Conservation (phyloP, 2,329 filamentous ascomycete species). For the Pseudogymnoascus sp. region DNA sequence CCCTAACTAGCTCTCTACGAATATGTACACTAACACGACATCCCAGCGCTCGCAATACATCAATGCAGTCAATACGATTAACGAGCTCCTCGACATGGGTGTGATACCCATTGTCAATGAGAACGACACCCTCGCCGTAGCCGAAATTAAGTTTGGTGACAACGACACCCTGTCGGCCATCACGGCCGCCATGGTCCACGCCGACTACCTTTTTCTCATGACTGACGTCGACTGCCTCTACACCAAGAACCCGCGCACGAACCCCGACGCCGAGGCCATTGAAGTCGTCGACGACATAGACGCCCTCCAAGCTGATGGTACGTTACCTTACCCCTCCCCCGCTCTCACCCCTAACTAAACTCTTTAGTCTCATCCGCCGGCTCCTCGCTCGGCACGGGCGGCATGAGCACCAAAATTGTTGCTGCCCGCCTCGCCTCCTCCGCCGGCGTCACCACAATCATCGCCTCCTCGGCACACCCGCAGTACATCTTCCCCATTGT, state of each 20-base stretch:
- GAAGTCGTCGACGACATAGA: constrained; percentile 87
- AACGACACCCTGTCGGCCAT: constrained; percentile 97
- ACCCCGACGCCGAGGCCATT: constrained; percentile 81
- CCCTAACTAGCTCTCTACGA: constrained; percentile 3
- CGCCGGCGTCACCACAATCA: constrained; percentile 90
- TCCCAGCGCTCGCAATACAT: constrained; percentile 76
- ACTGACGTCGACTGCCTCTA: constrained; percentile 98
- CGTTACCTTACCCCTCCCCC: constrained; percentile 12
- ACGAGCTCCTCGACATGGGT: constrained; percentile 83
- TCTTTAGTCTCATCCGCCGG: constrained; percentile 72
- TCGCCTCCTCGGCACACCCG: constrained; percentile 86
- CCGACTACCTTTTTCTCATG: constrained; percentile 95
- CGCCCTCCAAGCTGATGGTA: constrained; percentile 71
- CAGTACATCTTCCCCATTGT: constrained; percentile 88
- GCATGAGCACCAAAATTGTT: constrained; percentile 96
- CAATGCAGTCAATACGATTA: constrained; percentile 93
- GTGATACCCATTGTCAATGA: constrained; percentile 98
- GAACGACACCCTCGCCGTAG: constrained; percentile 92
- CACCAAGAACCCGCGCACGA: constrained; percentile 82
- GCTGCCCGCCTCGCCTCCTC: constrained; percentile 87
- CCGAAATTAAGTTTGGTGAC: constrained; percentile 98
- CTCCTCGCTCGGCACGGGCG: constrained; percentile 82
- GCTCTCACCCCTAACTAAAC: constrained; percentile 8
- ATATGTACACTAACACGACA: constrained; percentile 14
- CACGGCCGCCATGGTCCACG: constrained; percentile 93